Conservation (phyloP, 306 rosid genomes). For the Pueraria montana region DNA sequence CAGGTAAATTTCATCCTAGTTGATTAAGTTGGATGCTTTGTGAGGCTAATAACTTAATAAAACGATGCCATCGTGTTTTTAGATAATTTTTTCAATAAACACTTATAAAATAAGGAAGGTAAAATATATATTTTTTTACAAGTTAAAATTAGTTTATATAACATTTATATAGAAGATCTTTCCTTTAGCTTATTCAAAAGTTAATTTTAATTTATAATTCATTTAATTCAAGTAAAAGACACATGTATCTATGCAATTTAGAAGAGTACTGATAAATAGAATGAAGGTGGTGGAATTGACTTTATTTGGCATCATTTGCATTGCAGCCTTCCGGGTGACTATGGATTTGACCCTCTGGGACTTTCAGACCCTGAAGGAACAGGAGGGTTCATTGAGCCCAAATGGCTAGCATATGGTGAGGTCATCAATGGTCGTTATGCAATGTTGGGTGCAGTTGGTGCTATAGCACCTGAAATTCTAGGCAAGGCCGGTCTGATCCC, state of each 20-base stretch:
- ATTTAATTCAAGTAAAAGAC: no score
- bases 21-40: background rate
- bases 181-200: no score
- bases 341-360: slow-evolving; percentile 91
- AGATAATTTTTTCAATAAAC: no score
- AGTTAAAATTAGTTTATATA: no score
- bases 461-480: slow-evolving; percentile 87
- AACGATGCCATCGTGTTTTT: no score
- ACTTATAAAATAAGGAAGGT: no score
- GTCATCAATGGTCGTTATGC: slow-evolving; percentile 88
- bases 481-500: slow-evolving; percentile 87
- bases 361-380: slow-evolving; percentile 98
- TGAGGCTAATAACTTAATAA: background rate
- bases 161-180: no score
- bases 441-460: slow-evolving; percentile 87
- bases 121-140: no score
- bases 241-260: no score
- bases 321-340: slow-evolving; percentile 94
- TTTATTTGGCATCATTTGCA: no score
- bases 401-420: slow-evolving; percentile 96
- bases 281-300: slow-evolving; percentile 25
- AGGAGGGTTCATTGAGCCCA: slow-evolving; percentile 97
- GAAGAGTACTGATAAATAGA: no score
- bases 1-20: slow-evolving; percentile 62
- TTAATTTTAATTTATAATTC: no score